Evolutionary conservation across 768 basidiomycete genomes (phyloP).

Genomic region (Boletellus ananiceps): DNA sequence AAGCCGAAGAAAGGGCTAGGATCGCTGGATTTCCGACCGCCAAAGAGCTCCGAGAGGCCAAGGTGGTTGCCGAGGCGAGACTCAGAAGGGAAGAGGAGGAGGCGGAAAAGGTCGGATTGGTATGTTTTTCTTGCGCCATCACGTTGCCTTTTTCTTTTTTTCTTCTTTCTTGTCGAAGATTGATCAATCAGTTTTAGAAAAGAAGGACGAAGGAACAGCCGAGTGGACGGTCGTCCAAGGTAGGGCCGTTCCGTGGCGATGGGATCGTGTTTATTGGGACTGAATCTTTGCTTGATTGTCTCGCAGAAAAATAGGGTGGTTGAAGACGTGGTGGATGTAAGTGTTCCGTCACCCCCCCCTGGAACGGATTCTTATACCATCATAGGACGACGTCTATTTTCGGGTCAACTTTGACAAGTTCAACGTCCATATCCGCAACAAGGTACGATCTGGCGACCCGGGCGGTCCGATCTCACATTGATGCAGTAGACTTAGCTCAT

Average conservation of each 20-base stretch:
- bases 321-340: slow-evolving; percentile 64
- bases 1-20: slow-evolving; percentile 71
- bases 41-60: slow-evolving; percentile 71
- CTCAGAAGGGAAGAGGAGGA: slow-evolving; percentile 69
- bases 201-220: slow-evolving; percentile 48
- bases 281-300: slow-evolving; percentile 22
- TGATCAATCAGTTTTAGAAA: slow-evolving; percentile 46
- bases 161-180: not conserved
- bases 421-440: slow-evolving; percentile 81
- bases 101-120: slow-evolving; percentile 68
- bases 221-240: slow-evolving; percentile 51
- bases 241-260: slow-evolving; percentile 19
- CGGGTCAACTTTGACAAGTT: slow-evolving; percentile 89
- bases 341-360: slow-evolving; percentile 18
- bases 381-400: slow-evolving; percentile 69
- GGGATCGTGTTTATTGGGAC: not conserved
- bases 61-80: slow-evolving; percentile 58
- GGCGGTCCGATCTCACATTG: slow-evolving; percentile 3
- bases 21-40: slow-evolving; percentile 75
- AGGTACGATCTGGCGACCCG: slow-evolving; percentile 41
- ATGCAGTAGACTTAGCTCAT: slow-evolving; percentile 54
- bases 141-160: not conserved
- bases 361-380: slow-evolving; percentile 1
- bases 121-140: slow-evolving; percentile 32
- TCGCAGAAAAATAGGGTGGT: slow-evolving; percentile 42